These are phyloP conservation scores for Pseudogymnoascus sp. DNA, from an alignment of 2,329 filamentous ascomycete species.

Conservation along the genomic window DNA sequence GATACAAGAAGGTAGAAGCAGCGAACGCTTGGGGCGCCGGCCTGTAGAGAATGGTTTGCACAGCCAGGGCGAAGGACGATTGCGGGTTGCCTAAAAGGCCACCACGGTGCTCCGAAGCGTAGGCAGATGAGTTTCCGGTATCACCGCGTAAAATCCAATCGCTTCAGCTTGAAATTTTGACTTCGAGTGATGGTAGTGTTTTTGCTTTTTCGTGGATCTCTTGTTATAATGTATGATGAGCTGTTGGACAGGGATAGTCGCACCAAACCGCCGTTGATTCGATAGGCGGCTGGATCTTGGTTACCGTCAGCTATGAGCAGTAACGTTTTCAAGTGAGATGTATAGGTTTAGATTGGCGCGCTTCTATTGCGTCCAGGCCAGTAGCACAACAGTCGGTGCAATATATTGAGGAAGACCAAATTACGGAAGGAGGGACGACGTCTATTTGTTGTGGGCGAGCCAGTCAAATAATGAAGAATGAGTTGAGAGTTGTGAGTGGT, in stretches of 20 bases:
- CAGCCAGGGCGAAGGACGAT: conserved; percentile 33
- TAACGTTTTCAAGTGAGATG: not conserved
- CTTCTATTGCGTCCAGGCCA: conserved; percentile 2
- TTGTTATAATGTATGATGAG: conserved; percentile 9
- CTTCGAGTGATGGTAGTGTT: not conserved
- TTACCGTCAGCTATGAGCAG: conserved; percentile 1
- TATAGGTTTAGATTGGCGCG: not conserved
- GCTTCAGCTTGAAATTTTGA: not conserved
- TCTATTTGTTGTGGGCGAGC: conserved; percentile 6
- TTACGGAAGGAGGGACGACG: not conserved
- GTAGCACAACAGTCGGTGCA: conserved; percentile 4
- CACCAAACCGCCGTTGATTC: not conserved
- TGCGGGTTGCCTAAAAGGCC: not conserved
- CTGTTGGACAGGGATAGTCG: conserved; percentile 2
- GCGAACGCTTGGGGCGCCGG: conserved; percentile 19
- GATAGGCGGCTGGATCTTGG: not conserved
- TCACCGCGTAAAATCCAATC: not conserved
- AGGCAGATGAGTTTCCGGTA: not conserved
- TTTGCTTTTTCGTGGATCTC: conserved; percentile 1
- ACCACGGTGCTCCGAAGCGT: not conserved
- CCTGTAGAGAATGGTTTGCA: conserved; percentile 31
- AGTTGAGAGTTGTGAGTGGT: not conserved
- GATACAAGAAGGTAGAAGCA: conserved; percentile 14
- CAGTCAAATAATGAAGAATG: conserved; percentile 1
- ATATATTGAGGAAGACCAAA: not conserved